Evolutionary conservation across 495 filamentous ascomycete species (phyloP).

Genomic region (Neurospora sp.): DNA sequence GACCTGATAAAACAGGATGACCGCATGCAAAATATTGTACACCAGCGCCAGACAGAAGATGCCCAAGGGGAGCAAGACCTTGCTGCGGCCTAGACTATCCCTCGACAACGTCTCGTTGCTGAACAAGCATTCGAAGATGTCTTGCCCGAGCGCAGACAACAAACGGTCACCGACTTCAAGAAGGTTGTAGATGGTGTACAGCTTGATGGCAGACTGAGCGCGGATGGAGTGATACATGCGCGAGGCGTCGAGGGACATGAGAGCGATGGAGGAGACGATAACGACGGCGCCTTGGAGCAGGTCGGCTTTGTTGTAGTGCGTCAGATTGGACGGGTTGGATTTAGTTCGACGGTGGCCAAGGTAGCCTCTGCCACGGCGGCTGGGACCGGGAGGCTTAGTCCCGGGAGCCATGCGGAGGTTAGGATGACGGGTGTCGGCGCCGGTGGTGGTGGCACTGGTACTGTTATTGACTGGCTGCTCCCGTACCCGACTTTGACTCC

Average conservation of each 20-base stretch:
- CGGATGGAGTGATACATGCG: constrained; percentile 98
- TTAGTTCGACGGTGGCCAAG: constrained; percentile 64
- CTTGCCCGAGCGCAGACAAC: constrained; percentile 83
- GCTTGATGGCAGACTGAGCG: constrained; percentile 91
- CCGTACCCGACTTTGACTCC: constrained; percentile 26
- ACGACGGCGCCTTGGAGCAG: constrained; percentile 83
- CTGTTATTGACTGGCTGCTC: constrained; percentile 18
- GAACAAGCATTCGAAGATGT: constrained; percentile 92
- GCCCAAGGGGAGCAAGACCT: constrained; percentile 80
- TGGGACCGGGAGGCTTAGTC: constrained; percentile 3
- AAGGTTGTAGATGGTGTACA: constrained; percentile 97
- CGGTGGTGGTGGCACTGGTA: background rate
- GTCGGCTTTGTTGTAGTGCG: constrained; percentile 88
- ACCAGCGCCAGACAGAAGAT: constrained; percentile 80
- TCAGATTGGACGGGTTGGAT: constrained; percentile 73
- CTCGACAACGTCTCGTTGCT: constrained; percentile 85
- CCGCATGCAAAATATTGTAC: constrained; percentile 82
- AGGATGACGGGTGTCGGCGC: background rate
- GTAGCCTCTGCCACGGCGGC: constrained; percentile 17
- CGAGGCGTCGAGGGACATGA: constrained; percentile 92
- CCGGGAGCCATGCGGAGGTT: background rate
- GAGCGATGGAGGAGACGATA: constrained; percentile 66
- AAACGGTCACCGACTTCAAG: constrained; percentile 83
- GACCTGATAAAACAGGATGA: constrained; percentile 89
- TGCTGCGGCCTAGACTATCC: constrained; percentile 78